Evolutionary conservation across 768 basidiomycete species (phyloP), one percentile per base, ranked within the genome.

Genomic region (Amanita rubescens): DNA sequence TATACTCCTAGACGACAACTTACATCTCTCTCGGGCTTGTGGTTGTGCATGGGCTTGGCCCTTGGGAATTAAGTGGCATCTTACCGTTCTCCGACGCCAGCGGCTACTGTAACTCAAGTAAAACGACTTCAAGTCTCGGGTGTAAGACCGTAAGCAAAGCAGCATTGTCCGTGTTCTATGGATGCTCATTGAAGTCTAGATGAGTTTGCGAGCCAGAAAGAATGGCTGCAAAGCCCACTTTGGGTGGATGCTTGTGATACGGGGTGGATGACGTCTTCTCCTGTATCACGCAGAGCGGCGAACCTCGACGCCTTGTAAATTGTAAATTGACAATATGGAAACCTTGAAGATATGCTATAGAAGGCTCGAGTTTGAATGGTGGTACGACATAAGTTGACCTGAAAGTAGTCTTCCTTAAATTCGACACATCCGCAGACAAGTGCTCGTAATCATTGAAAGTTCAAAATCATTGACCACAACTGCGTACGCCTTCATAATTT

Each of bases 391-490:
- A 43, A 17, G 22, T 22, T 56, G 45, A 3, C 5, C 44, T 19
- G n/a, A 32, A 58, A 87, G 93, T 97, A 58, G 92, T 97, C 69
- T 92, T 98, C 75, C 80, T 98, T 75, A 90, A 88, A 70, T 71
- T 84, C 55, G 95, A 96, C 53, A 90, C 91, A 54, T 81, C 74
- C 55, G 76, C 82, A 42, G 94, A 94, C 61, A 88, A 85, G n/a
- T n/a, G 70, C 90, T 96, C 63, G 96, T 96, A 53, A 87, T 93
- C 59, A 94, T 99, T 69, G 85, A n/a, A n/a, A n/a, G n/a, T n/a
- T 83, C 48, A 94, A 98, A 73, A 94, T 98, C 71, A 94, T 98
- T 59, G 96, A 98, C 82, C 95, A 98, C 80, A 95, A 94, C 79
- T 84, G 94, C 69, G 95, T 96, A 67, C 57, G 88, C 70, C n/a